Base-by-base conservation (phyloP, 352 stramenopile species). In the Halophytophthora polymorphica region DNA sequence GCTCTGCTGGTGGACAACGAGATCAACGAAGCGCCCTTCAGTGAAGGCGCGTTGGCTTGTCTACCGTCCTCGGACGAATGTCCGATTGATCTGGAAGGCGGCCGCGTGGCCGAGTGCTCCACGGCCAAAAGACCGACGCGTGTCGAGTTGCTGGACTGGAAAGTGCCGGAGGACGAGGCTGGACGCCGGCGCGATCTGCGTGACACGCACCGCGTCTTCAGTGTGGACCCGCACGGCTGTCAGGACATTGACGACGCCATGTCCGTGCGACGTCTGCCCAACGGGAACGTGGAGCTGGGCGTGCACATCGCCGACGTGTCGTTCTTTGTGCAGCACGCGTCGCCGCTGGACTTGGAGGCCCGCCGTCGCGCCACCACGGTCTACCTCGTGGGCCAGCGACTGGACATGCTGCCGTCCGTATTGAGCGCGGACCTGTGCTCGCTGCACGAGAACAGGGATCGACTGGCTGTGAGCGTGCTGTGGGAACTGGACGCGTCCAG, bases 251-350 rank as follows among this genome's bases (percentile, higher is more conserved):
- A 96, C 53, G 88, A 96, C 59, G 84, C 88, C 35, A 93, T 96
- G 83, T 93, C 87, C 13, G 83, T 95, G 33, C 76, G 71, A 11
- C 50, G 53, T 0, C 64, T 96, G 28, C 54, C 77, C 2, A 94
- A 95, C 43, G 87, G 85, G 8, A 88, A 91, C 52, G 47, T 95
- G 15, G 86, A 98, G 52, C 74, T 98, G 4, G 97, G 96, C 2
- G 96, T 99, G 5, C 97, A 99, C 59, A 99, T 99, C 68, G 97
- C 97, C 0, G 97, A 99, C 68, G 97, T 99, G 2, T 98, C 96
- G 35, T 96, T 99, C 69, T 99, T 99, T 61, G 96, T 99, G 4
- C 59, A 90, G 34, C 83, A 97, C 45, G 95, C 85, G n/a, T 98
- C 85, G 19, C 80, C 96, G 1, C 86, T 99, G 18, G 97, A 99